Evolutionary conservation across 148 eudicot genomes (phyloP).

Genomic region (Dysphania ambrosioides): DNA sequence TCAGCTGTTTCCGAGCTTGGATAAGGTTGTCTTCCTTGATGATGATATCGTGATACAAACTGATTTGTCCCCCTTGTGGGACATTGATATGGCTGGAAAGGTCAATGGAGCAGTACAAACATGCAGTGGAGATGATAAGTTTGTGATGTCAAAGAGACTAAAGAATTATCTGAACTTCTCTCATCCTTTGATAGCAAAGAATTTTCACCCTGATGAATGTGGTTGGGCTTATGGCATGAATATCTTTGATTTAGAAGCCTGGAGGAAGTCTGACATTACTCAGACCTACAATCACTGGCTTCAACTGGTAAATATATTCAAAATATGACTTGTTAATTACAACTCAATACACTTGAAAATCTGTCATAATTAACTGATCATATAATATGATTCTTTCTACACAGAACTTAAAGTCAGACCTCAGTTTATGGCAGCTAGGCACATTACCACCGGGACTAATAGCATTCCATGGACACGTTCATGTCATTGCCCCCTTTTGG

Average conservation of each 20-base stretch:
- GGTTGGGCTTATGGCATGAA: slow-evolving; percentile 99
- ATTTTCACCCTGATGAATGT: slow-evolving; percentile 71
- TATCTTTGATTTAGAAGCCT: slow-evolving; percentile 75
- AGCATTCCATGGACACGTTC: slow-evolving; percentile 87
- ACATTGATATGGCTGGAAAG: slow-evolving; percentile 77
- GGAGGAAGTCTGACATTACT: slow-evolving; percentile 80
- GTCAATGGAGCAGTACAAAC: slow-evolving; percentile 93
- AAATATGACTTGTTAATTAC: neutral
- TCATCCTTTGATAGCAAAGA: slow-evolving; percentile 66
- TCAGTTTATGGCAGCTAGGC: slow-evolving; percentile 96
- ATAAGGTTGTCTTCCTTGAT: slow-evolving; percentile 77
- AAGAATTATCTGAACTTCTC: slow-evolving; percentile 83
- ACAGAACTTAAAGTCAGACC: slow-evolving; percentile 90
- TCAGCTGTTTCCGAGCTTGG: slow-evolving; percentile 83
- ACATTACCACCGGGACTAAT: slow-evolving; percentile 93
- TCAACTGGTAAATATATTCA: slow-evolving; percentile 45
- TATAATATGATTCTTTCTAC: neutral
- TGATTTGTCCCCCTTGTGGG: slow-evolving; percentile 80
- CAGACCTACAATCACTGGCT: slow-evolving; percentile 75
- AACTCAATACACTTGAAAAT: too few species aligned
- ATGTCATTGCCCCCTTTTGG: slow-evolving; percentile 70
- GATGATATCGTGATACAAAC: slow-evolving; percentile 89
- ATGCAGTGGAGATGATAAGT: slow-evolving; percentile 80
- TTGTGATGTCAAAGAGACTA: slow-evolving; percentile 78
- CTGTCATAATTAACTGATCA: neutral